These are phyloP conservation scores for Geotrichum reessii DNA, from an alignment of 1,139 yeast genomes.

Conservation along the genomic window DNA sequence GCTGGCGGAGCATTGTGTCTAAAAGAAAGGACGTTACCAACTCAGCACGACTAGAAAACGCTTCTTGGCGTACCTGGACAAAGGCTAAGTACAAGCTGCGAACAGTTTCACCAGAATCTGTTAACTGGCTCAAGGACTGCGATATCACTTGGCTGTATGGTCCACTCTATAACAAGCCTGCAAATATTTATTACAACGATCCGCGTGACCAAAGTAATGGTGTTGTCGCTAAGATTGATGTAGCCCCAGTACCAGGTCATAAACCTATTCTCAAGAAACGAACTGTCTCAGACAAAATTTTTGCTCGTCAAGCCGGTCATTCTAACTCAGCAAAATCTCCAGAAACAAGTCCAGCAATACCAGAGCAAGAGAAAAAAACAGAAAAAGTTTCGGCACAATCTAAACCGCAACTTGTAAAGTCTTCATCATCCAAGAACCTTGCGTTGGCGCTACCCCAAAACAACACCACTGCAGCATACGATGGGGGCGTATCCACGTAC, in stretches of 20 bases:
- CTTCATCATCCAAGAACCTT: constrained; percentile 17
- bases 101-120: constrained; percentile 69
- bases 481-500: constrained; percentile 26
- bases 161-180: constrained; percentile 54
- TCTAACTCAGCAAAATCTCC: constrained; percentile 1
- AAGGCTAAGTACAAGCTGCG: constrained; percentile 65
- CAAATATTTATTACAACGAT: constrained; percentile 31
- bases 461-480: constrained; percentile 7
- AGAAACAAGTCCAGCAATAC: background rate
- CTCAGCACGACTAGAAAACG: constrained; percentile 70
- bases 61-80: constrained; percentile 87
- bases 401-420: constrained; percentile 12
- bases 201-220: constrained; percentile 14
- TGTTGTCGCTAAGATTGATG: constrained; percentile 7
- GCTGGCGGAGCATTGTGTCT: constrained; percentile 88
- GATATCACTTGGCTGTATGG: constrained; percentile 89
- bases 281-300: constrained; percentile 69
- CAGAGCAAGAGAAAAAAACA: background rate
- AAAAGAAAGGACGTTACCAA: constrained; percentile 58
- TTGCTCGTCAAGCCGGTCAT: constrained; percentile 38
- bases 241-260: constrained; percentile 33
- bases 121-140: constrained; percentile 77
- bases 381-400: constrained; percentile 1
- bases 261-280: constrained; percentile 79
- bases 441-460: background rate